Evolutionary conservation across 345 rosid species (phyloP).

Genomic region (Streptanthus diversifolius): DNA sequence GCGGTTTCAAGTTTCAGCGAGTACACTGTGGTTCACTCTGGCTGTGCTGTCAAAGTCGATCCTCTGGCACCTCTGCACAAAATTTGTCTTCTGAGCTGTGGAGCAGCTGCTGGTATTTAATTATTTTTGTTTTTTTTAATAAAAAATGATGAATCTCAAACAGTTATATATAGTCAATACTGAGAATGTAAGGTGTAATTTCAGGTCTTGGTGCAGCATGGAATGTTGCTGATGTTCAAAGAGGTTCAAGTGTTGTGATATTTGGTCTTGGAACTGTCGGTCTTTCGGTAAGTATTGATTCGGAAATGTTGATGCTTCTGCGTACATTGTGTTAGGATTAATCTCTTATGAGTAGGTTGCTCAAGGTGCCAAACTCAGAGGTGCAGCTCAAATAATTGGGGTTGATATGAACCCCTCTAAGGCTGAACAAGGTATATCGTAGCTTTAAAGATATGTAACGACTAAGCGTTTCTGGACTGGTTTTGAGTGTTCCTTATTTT

Average conservation of each 20-base stretch:
- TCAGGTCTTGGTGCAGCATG: conserved; percentile 96
- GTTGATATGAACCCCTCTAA: conserved; percentile 80
- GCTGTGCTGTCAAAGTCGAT: conserved; percentile 85
- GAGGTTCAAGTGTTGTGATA: conserved; percentile 77
- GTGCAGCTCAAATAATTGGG: conserved; percentile 80
- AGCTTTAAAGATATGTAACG: not conserved
- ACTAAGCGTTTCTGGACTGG: not conserved
- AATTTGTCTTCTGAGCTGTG: conserved; percentile 88
- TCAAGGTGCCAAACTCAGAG: conserved; percentile 84
- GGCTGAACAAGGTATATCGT: conserved; percentile 54
- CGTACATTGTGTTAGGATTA: not conserved
- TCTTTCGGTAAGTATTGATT: conserved; percentile 64
- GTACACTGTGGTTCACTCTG: conserved; percentile 86
- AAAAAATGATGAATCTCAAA: not conserved
- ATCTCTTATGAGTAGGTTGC: conserved; percentile 57
- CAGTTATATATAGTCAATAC: not conserved
- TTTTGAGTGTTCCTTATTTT: conserved; percentile 3
- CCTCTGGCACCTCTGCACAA: conserved; percentile 64
- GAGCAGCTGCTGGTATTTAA: conserved; percentile 69
- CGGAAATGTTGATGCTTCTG: not conserved
- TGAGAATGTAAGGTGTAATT: conserved; percentile 9
- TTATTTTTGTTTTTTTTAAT: too few relatives aligned
- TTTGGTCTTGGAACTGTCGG: conserved; percentile 96
- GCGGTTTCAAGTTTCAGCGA: conserved; percentile 96
- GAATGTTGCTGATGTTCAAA: conserved; percentile 78